A percentile compares a stretch with the other conserved stretches of the same genome.
These are phyloP conservation scores for Macadamia tetraphylla DNA, from an alignment of 164 flowering plant genomes.

Conservation along the genomic window DNA sequence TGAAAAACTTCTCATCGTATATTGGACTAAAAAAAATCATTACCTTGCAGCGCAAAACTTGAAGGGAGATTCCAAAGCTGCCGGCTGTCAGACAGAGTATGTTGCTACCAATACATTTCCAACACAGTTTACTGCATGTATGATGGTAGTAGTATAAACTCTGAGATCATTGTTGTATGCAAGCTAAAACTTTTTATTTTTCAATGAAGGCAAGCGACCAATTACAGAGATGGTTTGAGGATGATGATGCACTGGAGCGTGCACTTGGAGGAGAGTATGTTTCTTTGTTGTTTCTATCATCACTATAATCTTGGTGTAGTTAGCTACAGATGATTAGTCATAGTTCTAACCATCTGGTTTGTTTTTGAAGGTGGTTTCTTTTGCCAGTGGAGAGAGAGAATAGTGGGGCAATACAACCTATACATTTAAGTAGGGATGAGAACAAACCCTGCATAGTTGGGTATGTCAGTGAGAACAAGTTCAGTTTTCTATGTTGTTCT, in stretches of 20 bases:
- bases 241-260: slow-evolving; percentile 92
- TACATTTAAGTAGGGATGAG: slow-evolving; percentile 59
- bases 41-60: slow-evolving; percentile 60
- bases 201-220: slow-evolving; percentile 58
- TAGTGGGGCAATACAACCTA: slow-evolving; percentile 32
- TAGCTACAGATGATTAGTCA: not conserved
- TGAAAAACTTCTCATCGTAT: not conserved
- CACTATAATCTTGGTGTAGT: not conserved
- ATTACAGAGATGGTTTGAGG: slow-evolving; percentile 71
- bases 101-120: slow-evolving; percentile 12
- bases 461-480: slow-evolving; percentile 26
- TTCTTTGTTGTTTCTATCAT: slow-evolving; percentile 4
- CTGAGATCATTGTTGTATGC: not conserved
- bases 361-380: slow-evolving; percentile 69
- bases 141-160: slow-evolving; percentile 1
- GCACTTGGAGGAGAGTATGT: slow-evolving; percentile 80
- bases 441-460: slow-evolving; percentile 55
- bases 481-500: not conserved
- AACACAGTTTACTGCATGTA: not conserved
- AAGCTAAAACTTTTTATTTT: slow-evolving; percentile 13
- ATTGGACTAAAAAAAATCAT: not conserved
- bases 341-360: not conserved
- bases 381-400: slow-evolving; percentile 46
- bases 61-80: slow-evolving; percentile 79
- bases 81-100: slow-evolving; percentile 87